Evolutionary conservation across 179 eudicot genomes (phyloP).

Genomic region (Gypsophila paniculata): DNA sequence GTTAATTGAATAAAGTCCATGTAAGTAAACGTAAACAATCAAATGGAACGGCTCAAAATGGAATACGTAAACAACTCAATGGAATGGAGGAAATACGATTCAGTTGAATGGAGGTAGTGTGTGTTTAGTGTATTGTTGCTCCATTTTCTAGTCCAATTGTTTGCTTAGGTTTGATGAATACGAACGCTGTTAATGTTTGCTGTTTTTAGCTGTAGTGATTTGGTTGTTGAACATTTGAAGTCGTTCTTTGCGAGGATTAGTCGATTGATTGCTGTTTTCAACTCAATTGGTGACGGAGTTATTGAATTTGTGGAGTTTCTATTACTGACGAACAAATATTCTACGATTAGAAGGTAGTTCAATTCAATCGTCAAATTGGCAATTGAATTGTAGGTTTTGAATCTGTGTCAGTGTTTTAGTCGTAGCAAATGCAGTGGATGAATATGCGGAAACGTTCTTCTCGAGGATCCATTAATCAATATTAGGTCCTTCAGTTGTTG

Average conservation of each 20-base stretch:
- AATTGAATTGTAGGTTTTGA: background rate
- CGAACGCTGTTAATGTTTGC: no score
- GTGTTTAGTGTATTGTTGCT: no score
- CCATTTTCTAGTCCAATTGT: no score
- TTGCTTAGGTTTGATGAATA: no score
- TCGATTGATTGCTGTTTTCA: background rate
- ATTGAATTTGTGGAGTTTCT: background rate
- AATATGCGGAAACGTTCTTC: background rate
- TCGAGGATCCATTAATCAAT: background rate
- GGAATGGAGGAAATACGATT: no score
- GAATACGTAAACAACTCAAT: no score
- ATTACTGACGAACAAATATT: background rate
- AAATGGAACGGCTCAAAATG: no score
- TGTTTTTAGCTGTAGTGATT: background rate
- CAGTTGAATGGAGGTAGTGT: no score
- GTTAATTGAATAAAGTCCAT: no score
- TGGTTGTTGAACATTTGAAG: background rate
- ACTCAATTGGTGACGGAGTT: background rate
- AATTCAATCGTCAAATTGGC: background rate
- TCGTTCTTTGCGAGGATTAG: background rate
- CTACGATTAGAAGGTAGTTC: background rate
- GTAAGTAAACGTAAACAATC: no score
- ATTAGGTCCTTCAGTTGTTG: no score
- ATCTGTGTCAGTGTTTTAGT: background rate
- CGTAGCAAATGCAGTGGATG: background rate